Base-by-base conservation (phyloP, 2,329 filamentous ascomycete species). In the Diaporthe helianthi region DNA sequence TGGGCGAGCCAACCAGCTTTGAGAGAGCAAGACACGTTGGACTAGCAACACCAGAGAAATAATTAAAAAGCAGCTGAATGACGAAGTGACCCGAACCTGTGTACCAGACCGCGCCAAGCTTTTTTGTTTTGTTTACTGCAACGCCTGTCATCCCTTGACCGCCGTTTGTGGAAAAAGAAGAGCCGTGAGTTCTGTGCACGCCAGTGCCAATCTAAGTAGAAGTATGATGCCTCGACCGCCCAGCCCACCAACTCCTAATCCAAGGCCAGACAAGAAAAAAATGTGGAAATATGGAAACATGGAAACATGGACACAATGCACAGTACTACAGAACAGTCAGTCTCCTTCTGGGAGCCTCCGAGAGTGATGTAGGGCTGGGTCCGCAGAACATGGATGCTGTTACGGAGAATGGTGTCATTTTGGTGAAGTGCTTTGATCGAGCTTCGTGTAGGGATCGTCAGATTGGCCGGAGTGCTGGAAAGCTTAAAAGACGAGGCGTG, bases 91-190 rank as follows among this genome's bases (percentile, higher is more conserved):
- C 53, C 31, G 47, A 49, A 31, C 53, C 31, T 67, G 33, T 41
- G 44, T 36, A 58, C 26, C 13, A 55, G 38, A 41, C 49, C 65
- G 24, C 15, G 38, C 38, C 33, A 46, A 51, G 19, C 13, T 58
- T 67, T 33, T 49, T 67, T 47, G 31, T 54, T 67, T 67, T 58
- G 24, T 58, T 49, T 67, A 67, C 52, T 58, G 41, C 15, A 65
- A 67, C 65, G 65, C 65, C n/a, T n/a, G n/a, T n/a, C 65, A 47
- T 41, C 33, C 49, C 52, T 47, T 47, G 53, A 36, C 54, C 41
- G 52, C 52, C 53, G 58, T 49, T 67, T 67, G 41, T 55, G 17
- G 31, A 46, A 36, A 38, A 38, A 38, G 36, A 38, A 41, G 47
- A 51, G 22, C 31, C 24, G 44, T 38, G 44, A 49, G 29, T 67